A percentile compares a stretch with the other conserved stretches of the same genome.
These are phyloP conservation scores for Medicago lupulina DNA, from an alignment of 306 rosid species.

Conservation along the genomic window DNA sequence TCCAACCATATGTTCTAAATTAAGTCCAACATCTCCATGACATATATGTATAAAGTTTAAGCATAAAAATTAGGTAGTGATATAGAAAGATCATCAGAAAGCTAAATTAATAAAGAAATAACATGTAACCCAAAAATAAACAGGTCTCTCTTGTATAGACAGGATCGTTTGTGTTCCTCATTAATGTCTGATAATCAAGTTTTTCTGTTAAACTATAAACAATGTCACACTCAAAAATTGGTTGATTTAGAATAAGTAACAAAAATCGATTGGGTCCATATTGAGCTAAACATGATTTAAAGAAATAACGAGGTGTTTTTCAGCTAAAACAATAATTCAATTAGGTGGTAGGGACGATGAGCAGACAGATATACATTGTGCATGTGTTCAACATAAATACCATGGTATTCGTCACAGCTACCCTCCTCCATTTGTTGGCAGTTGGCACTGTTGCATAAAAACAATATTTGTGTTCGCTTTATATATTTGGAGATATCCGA, in stretches of 20 bases:
- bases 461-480: no score
- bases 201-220: conserved; percentile 34
- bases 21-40: conserved; percentile 17
- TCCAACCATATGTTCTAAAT: conserved; percentile 1
- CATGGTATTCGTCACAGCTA: conserved; percentile 43
- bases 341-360: conserved; percentile 20
- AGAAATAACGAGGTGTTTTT: neutral
- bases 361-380: neutral
- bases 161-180: conserved; percentile 15
- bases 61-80: neutral
- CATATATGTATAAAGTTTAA: neutral
- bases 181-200: conserved; percentile 36
- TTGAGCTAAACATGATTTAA: conserved; percentile 4
- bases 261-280: neutral
- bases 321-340: neutral
- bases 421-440: neutral
- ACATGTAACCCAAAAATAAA: conserved; percentile 13
- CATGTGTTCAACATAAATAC: conserved; percentile 45
- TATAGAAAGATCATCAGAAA: conserved; percentile 3
- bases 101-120: no score
- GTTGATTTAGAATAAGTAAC: conserved; percentile 24
- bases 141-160: conserved; percentile 13
- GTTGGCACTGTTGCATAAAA: no score
- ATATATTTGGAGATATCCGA: no score
- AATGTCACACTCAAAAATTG: conserved; percentile 26